Conservation (phyloP, 208 protist species). For the Leishmania aethiopica region DNA sequence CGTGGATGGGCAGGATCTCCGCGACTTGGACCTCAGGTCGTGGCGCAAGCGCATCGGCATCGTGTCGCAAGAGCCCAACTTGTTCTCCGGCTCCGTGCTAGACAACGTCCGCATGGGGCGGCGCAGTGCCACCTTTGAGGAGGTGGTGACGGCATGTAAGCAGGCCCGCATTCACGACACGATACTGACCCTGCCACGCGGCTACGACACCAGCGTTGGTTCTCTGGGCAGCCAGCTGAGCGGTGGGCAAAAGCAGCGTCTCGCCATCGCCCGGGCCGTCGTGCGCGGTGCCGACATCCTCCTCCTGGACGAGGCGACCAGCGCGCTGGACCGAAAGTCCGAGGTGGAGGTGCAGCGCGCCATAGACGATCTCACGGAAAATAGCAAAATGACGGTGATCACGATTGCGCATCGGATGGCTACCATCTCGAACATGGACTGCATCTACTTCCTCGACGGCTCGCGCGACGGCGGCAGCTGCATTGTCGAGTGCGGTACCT, state of each 20-base stretch:
- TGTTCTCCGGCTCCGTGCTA: conserved; percentile 68
- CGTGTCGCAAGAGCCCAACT: conserved; percentile 85
- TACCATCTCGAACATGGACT: conserved; percentile 87
- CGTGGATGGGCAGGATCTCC: conserved; percentile 73
- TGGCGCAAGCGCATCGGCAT: conserved; percentile 78
- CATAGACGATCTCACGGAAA: conserved; percentile 68
- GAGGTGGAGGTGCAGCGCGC: conserved; percentile 88
- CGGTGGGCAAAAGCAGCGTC: conserved; percentile 92
- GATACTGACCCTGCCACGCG: conserved; percentile 76
- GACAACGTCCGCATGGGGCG: conserved; percentile 81
- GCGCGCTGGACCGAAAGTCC: conserved; percentile 86
- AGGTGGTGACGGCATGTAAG: conserved; percentile 71
- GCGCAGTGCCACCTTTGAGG: conserved; percentile 64
- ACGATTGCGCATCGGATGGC: conserved; percentile 91
- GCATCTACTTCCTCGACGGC: conserved; percentile 78
- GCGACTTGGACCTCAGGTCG: conserved; percentile 46
- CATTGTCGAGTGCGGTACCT: conserved; percentile 68
- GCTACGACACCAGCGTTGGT: conserved; percentile 86
- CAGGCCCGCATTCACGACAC: conserved; percentile 86
- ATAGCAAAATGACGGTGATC: conserved; percentile 70
- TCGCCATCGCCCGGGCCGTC: conserved; percentile 88
- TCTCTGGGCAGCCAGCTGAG: conserved; percentile 79
- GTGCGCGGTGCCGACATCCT: conserved; percentile 78
- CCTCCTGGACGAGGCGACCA: conserved; percentile 92
- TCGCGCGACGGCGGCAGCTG: conserved; percentile 46